A percentile compares a stretch with the other conserved stretches of the same genome.
Conservation (phyloP, 768 basidiomycete species). For the Amanita molliuscula region DNA sequence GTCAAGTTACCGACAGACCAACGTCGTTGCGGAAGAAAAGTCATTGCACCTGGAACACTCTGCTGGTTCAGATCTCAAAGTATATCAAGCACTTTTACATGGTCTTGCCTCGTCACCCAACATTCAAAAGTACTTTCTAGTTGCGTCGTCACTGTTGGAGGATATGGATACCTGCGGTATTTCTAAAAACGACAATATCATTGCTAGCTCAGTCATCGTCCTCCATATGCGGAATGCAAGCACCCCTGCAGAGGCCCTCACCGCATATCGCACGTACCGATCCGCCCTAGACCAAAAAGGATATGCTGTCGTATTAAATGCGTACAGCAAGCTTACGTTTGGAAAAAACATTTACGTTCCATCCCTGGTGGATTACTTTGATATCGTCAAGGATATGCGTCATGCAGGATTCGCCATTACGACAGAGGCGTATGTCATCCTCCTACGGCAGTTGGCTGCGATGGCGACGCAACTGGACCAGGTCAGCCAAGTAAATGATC, state of each 20-base stretch:
- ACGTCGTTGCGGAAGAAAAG: conserved; percentile 11
- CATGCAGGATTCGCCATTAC: conserved; percentile 47
- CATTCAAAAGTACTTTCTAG: conserved; percentile 34
- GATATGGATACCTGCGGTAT: conserved; percentile 55
- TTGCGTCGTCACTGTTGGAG: conserved; percentile 40
- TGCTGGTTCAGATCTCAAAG: conserved; percentile 34
- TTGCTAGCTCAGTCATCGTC: conserved; percentile 42
- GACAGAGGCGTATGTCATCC: conserved; percentile 52
- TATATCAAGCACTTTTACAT: conserved; percentile 46
- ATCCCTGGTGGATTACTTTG: conserved; percentile 52
- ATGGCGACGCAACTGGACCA: conserved; percentile 26
- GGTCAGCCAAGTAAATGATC: conserved; percentile 4
- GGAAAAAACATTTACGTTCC: conserved; percentile 28
- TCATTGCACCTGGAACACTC: conserved; percentile 21
- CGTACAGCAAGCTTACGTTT: conserved; percentile 51
- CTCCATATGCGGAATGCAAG: conserved; percentile 57
- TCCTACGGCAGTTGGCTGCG: conserved; percentile 45
- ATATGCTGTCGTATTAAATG: conserved; percentile 53
- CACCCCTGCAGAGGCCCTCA: conserved; percentile 48
- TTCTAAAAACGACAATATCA: conserved; percentile 30
- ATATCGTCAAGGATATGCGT: conserved; percentile 76
- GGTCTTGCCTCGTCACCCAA: conserved; percentile 34
- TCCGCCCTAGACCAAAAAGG: conserved; percentile 43
- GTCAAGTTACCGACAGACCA: conserved; percentile 19
- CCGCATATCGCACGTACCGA: conserved; percentile 41